Percentiles rank a stretch among this genome's conserved stretches.
Evolutionary conservation across 257 asterid species (phyloP).

Genomic region (Ophiorrhiza pumila): DNA sequence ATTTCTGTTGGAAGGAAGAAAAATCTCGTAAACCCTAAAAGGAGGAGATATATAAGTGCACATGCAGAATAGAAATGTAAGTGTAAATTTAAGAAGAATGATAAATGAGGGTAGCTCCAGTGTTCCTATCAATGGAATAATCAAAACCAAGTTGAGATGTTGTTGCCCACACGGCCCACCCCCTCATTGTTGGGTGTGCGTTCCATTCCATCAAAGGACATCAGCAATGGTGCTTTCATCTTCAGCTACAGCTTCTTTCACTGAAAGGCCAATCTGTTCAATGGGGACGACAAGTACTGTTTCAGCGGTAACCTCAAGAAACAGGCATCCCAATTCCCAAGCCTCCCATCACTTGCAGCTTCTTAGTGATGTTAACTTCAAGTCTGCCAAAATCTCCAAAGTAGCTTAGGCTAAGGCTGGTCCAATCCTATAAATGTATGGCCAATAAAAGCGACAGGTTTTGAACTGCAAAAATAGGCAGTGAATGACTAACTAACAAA

Average conservation of each 20-base stretch:
- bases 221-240: neutral
- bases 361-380: constrained; percentile 17
- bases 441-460: constrained; percentile 11
- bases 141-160: neutral
- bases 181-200: neutral
- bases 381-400: constrained; percentile 2
- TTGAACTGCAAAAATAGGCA: constrained; percentile 4
- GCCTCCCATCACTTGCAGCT: neutral
- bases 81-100: too few relatives aligned
- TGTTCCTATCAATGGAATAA: constrained; percentile 10
- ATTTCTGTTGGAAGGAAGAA: too few relatives aligned
- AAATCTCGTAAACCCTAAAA: too few relatives aligned
- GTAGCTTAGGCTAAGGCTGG: too few relatives aligned
- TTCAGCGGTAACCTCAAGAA: constrained; percentile 10
- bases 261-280: neutral
- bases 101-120: constrained; percentile 14
- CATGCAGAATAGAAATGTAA: too few relatives aligned
- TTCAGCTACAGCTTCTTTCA: constrained; percentile 6
- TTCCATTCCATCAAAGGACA: neutral
- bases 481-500: neutral
- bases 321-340: constrained; percentile 14
- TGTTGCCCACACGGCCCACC: neutral
- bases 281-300: constrained; percentile 9
- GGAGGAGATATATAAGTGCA: too few relatives aligned
- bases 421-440: neutral